Conservation (phyloP, 371 early-diverging fungal species). For the Mucor lusitanicus region DNA sequence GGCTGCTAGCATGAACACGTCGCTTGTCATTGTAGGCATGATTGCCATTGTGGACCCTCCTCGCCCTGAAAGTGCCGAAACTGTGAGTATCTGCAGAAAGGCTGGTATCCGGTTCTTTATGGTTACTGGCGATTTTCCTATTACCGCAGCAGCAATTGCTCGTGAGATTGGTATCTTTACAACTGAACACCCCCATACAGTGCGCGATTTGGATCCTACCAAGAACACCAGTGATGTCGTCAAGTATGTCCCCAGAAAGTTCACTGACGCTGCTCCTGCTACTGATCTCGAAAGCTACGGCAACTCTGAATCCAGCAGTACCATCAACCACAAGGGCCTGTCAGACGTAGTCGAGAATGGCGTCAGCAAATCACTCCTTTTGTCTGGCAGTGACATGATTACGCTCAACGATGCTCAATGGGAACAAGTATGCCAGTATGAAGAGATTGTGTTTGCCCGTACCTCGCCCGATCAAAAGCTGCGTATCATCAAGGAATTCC, state of each 20-base stretch:
- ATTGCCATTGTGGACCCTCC: constrained; percentile 77
- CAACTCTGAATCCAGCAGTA: constrained; percentile 4
- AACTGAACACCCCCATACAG: constrained; percentile 42
- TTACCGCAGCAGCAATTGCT: constrained; percentile 75
- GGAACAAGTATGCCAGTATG: constrained; percentile 63
- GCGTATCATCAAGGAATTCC: constrained; percentile 73
- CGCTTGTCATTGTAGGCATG: constrained; percentile 61
- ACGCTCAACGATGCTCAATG: constrained; percentile 56
- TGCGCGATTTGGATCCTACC: constrained; percentile 31
- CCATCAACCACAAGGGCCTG: background rate
- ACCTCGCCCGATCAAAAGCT: constrained; percentile 86
- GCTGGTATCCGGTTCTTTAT: constrained; percentile 79
- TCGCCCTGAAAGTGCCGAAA: constrained; percentile 63
- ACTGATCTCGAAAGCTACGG: constrained; percentile 4
- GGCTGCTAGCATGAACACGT: constrained; percentile 28
- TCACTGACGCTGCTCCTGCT: background rate
- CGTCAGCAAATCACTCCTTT: constrained; percentile 34
- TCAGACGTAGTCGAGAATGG: constrained; percentile 14
- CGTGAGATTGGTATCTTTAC: constrained; percentile 67
- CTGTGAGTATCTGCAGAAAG: constrained; percentile 53
- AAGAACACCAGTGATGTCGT: constrained; percentile 15
- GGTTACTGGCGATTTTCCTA: constrained; percentile 77
- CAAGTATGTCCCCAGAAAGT: constrained; percentile 11
- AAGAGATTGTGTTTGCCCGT: constrained; percentile 83
- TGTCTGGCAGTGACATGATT: constrained; percentile 59